Evolutionary conservation across 2,329 filamentous ascomycete genomes (phyloP).

Genomic region (Zasmidium citrigriseum): DNA sequence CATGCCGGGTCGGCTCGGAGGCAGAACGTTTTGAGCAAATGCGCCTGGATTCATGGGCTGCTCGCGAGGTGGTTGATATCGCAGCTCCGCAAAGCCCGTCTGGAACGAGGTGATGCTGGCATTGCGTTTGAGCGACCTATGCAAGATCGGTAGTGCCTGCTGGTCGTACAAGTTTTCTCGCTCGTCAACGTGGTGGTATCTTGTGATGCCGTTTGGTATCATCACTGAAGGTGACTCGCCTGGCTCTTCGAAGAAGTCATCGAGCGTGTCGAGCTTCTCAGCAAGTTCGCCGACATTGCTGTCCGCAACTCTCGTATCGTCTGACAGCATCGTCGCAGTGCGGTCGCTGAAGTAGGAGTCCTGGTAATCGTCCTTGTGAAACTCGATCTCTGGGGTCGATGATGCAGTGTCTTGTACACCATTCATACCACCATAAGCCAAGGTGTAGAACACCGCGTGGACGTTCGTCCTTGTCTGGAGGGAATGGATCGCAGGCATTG

Average conservation of each 20-base stretch:
- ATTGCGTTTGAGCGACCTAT: slow-evolving; percentile 74
- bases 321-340: slow-evolving; percentile 89
- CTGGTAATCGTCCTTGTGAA: slow-evolving; percentile 85
- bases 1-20: slow-evolving; percentile 60
- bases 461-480: slow-evolving; percentile 86
- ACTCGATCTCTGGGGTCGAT: slow-evolving; percentile 84
- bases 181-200: slow-evolving; percentile 41
- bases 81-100: slow-evolving; percentile 78
- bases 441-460: slow-evolving; percentile 90
- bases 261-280: slow-evolving; percentile 55
- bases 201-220: slow-evolving; percentile 15
- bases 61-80: slow-evolving; percentile 54
- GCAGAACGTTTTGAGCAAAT: slow-evolving; percentile 42
- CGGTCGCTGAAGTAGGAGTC: slow-evolving; percentile 73
- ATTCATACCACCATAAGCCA: slow-evolving; percentile 38
- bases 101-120: slow-evolving; percentile 77
- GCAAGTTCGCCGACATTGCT: slow-evolving; percentile 81
- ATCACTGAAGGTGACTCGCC: slow-evolving; percentile 15
- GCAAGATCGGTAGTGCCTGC: slow-evolving; percentile 84
- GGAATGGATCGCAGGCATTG: slow-evolving; percentile 86
- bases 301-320: slow-evolving; percentile 68
- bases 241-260: slow-evolving; percentile 56
- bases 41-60: slow-evolving; percentile 59
- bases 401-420: slow-evolving; percentile 55
- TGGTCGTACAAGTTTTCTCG: slow-evolving; percentile 88